phyloP scores from a whole-genome alignment of 1,139 yeast genomes.

The Magnusiomyces tetraspermus region DNA sequence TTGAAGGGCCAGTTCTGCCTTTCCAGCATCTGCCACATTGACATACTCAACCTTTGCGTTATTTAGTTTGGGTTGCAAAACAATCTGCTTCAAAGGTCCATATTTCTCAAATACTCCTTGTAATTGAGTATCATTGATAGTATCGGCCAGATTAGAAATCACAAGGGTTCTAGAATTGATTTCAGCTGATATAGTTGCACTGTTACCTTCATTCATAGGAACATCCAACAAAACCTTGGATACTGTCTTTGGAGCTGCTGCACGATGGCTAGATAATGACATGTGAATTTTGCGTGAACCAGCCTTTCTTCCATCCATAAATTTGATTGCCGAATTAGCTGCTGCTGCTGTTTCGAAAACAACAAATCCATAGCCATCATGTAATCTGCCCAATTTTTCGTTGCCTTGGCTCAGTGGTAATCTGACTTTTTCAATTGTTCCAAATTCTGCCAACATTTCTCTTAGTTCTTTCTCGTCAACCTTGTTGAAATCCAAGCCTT shows the following conservation, averaged over 20 bases:
- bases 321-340: constrained; percentile 24
- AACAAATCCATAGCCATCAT: constrained; percentile 33
- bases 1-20: constrained; percentile 43
- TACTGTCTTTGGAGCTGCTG: constrained; percentile 6
- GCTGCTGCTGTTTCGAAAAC: constrained; percentile 21
- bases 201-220: neutral
- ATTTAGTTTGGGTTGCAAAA: constrained; percentile 40
- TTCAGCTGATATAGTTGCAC: constrained; percentile 5
- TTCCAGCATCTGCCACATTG: constrained; percentile 43
- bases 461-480: constrained; percentile 24
- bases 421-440: constrained; percentile 38
- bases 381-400: constrained; percentile 20
- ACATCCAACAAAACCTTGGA: constrained; percentile 7
- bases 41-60: constrained; percentile 50
- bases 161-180: constrained; percentile 20
- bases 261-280: constrained; percentile 13
- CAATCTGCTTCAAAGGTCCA: constrained; percentile 44
- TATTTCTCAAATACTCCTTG: constrained; percentile 32
- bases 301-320: constrained; percentile 18
- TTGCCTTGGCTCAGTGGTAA: constrained; percentile 21
- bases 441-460: constrained; percentile 35
- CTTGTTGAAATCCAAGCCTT: constrained; percentile 41
- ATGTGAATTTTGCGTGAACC: constrained; percentile 21
- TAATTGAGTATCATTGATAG: constrained; percentile 24
- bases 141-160: constrained; percentile 24